These are phyloP conservation scores for Betula pendula DNA, from an alignment of 306 rosid species.

Conservation along the genomic window DNA sequence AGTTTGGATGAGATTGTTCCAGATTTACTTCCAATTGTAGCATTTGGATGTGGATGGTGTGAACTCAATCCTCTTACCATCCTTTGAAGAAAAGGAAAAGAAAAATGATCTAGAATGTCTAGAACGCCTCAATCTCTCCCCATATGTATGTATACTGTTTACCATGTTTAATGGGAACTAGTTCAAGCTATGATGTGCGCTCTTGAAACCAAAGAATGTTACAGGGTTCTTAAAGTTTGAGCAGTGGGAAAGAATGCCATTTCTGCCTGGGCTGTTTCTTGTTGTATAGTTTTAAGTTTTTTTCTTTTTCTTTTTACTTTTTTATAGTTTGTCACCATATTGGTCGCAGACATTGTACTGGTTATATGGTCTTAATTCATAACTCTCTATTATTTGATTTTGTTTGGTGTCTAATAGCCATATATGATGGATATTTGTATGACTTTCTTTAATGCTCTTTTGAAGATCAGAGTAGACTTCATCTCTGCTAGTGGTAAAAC, in stretches of 20 bases:
- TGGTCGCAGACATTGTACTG: not conserved
- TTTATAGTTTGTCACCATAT: not conserved
- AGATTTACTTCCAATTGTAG: not conserved
- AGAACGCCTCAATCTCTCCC: not conserved
- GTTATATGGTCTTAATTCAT: conserved; percentile 1
- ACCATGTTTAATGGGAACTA: not conserved
- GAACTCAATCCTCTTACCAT: not conserved
- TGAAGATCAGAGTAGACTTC: conserved; percentile 64
- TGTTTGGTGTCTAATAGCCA: not conserved
- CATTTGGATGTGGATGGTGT: not conserved
- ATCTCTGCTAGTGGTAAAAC: conserved; percentile 54
- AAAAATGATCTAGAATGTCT: not conserved
- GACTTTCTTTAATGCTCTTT: conserved; percentile 23
- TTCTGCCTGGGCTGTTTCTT: not conserved
- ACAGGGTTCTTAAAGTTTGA: not conserved
- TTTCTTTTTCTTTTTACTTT: not conserved
- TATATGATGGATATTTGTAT: conserved; percentile 4
- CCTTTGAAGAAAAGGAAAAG: not conserved
- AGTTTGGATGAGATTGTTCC: not conserved
- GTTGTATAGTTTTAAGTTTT: not conserved
- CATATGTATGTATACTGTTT: not conserved
- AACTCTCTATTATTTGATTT: not conserved
- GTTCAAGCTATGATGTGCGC: not conserved
- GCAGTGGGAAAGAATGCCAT: not conserved
- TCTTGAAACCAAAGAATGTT: not conserved